Evolutionary conservation across 2,329 filamentous ascomycete species (phyloP).

Genomic region (Pestalotiopsis sp.): DNA sequence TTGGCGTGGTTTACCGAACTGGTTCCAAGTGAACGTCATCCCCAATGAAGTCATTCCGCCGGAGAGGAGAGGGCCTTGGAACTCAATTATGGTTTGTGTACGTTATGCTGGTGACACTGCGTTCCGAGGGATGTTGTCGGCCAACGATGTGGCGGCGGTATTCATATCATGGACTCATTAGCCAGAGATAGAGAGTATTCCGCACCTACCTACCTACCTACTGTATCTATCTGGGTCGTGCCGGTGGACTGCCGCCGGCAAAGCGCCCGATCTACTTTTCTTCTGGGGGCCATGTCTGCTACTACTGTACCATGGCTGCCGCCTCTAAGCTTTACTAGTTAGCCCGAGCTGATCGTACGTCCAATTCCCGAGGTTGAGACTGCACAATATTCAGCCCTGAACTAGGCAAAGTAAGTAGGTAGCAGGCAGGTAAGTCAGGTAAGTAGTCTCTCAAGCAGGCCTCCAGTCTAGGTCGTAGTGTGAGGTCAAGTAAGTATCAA

Average conservation of each 20-base stretch:
- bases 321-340: neutral
- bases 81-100: neutral
- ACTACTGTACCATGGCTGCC: neutral
- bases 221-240: neutral
- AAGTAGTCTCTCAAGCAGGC: neutral
- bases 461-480: neutral
- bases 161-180: neutral
- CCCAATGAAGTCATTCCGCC: neutral
- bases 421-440: neutral
- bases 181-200: neutral
- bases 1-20: neutral
- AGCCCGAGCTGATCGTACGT: neutral
- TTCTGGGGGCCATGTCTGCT: neutral
- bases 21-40: too few relatives aligned
- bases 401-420: neutral
- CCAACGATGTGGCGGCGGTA: neutral
- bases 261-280: neutral
- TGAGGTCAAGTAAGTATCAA: neutral
- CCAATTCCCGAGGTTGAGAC: neutral
- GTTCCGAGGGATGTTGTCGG: neutral
- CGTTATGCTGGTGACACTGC: neutral
- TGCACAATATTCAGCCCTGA: neutral
- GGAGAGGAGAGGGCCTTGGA: neutral
- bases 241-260: conserved; percentile 8
- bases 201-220: neutral